Conservation (phyloP, 768 basidiomycete genomes). For the Pleurotus djamor region DNA sequence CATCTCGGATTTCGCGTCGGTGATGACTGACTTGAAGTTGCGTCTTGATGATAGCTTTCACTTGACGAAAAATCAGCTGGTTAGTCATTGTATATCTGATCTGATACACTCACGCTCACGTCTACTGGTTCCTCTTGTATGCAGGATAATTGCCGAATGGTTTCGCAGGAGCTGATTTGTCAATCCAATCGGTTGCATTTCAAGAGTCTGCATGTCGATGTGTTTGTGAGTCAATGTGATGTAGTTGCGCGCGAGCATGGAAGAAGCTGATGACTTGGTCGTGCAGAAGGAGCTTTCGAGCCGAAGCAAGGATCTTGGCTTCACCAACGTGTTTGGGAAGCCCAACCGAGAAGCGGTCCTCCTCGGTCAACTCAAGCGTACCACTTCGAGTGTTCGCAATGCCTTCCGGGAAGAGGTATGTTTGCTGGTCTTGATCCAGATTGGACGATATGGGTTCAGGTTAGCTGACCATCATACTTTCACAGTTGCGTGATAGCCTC, state of each 20-base stretch:
- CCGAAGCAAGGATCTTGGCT: neutral
- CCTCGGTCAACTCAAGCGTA: neutral
- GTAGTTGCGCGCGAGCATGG: neutral
- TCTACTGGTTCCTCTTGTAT: neutral
- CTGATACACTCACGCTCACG: neutral
- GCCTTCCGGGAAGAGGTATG: neutral
- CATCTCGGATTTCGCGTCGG: neutral
- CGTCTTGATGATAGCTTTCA: slow-evolving; percentile 10
- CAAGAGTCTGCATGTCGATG: neutral
- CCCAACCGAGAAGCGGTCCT: neutral
- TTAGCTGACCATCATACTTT: neutral
- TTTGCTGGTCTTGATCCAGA: no score
- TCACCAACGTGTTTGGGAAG: neutral
- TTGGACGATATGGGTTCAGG: no score
- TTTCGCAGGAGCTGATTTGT: neutral
- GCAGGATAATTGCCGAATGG: neutral
- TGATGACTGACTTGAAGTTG: slow-evolving; percentile 7
- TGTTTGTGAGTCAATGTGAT: neutral
- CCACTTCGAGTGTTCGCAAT: neutral
- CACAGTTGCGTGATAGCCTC: no score
- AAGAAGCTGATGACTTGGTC: neutral
- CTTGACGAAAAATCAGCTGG: slow-evolving; percentile 14
- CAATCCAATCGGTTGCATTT: neutral
- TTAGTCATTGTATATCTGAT: slow-evolving; percentile 1
- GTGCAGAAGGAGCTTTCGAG: neutral